Base-by-base conservation (phyloP, 2,329 filamentous ascomycete species). In the Clarireedia sp. region DNA sequence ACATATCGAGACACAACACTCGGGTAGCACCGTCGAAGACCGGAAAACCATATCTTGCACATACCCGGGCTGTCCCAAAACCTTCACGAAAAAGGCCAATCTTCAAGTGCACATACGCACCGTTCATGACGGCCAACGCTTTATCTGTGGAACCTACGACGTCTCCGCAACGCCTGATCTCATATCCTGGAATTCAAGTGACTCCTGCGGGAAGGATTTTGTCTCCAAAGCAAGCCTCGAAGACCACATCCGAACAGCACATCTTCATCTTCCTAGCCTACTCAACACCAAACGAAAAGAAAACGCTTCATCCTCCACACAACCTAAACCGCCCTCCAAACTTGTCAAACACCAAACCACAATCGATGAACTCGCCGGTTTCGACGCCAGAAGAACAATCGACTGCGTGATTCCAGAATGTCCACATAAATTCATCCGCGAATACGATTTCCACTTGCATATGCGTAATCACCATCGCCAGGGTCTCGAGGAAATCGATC, bases 71-170 rank as follows among this genome's bases (percentile, higher is more conserved):
- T 96, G 91, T 69, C 76, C 74, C 54, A 89, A 88, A 66, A 81
- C 77, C 53, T 96, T 96, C 70, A 91, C 89, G 17, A 88, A 87
- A 67, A 83, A 81, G 59, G 86, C 86, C n/a, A 96, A 96, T 64
- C 77, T 95, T 51, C 87, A 85, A 16, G 81, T 85, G 0, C 92
- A 97, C 67, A 76, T 92, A 54, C 84, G 86, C 56, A 85, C 81
- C 10, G 84, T 86, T 0, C 92, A 96, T 67, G 79, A 90, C 61
- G 86, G 89, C 17, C 74, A 83, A 61, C 83, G 83, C 9, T 96
- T 89, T 66, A 75, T 89, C n/a, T 96, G 92, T 66, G 89, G 89
- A 16, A 72, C 84, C 48, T 79, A 83, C 10, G 81, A 86, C 62
- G 72, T 90, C 1, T 74, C 72, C 8, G 68, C 72, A 5, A 77